These are phyloP conservation scores for Xerocomellus chrysenteron DNA, from an alignment of 768 basidiomycete genomes.

Conservation along the genomic window DNA sequence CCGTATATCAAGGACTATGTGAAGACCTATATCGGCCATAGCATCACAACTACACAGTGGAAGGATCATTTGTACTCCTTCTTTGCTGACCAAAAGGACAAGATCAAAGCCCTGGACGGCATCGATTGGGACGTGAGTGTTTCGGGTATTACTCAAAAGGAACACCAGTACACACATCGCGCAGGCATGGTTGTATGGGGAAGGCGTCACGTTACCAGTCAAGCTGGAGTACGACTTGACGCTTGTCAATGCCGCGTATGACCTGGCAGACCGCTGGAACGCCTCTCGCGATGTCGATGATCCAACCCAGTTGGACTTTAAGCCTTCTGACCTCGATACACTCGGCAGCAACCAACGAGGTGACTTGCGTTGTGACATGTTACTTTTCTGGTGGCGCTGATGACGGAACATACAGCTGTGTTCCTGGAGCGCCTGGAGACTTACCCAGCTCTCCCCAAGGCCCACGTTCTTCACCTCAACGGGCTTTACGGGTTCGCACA, in stretches of 20 bases:
- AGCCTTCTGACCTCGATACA: conserved; percentile 41
- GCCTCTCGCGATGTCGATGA: conserved; percentile 39
- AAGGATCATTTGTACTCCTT: conserved; percentile 55
- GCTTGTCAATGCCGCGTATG: conserved; percentile 50
- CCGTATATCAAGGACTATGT: conserved; percentile 60
- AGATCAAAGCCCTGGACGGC: conserved; percentile 46
- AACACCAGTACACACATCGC: background rate
- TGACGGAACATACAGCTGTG: conserved; percentile 37
- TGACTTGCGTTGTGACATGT: conserved; percentile 9
- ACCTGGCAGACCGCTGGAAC: conserved; percentile 54
- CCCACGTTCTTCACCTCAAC: conserved; percentile 44
- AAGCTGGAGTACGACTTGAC: conserved; percentile 53
- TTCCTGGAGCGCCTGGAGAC: conserved; percentile 55
- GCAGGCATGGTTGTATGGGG: conserved; percentile 58
- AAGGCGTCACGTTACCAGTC: conserved; percentile 49
- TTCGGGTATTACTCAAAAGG: background rate
- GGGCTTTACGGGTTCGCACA: conserved; percentile 42
- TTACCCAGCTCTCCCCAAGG: conserved; percentile 41
- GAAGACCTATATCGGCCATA: conserved; percentile 51
- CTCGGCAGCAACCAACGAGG: conserved; percentile 55
- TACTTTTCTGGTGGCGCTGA: background rate
- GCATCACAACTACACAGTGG: conserved; percentile 60
- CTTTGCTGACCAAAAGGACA: conserved; percentile 43
- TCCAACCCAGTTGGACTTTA: conserved; percentile 40
- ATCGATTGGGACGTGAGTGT: conserved; percentile 57